Percentiles rank a stretch among this genome's conserved stretches.
Evolutionary conservation across 148 eudicot species (phyloP).

Genomic region (Camellia sinensis): DNA sequence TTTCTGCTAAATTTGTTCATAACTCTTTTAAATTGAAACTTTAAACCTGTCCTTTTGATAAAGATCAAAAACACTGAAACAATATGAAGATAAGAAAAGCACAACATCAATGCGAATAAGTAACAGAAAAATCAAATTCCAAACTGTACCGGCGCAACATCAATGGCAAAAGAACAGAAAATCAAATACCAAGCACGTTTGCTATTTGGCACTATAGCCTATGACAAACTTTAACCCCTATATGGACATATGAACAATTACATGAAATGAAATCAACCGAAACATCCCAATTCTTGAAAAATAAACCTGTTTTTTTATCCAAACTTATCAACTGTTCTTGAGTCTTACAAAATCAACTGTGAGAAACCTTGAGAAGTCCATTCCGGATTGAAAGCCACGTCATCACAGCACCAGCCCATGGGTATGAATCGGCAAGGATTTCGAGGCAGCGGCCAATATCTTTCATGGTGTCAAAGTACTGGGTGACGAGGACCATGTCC

Average conservation of each 20-base stretch:
- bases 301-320: neutral
- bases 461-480: constrained; percentile 69
- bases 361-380: constrained; percentile 43
- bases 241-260: too few relatives aligned
- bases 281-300: neutral
- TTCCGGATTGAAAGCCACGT: constrained; percentile 61
- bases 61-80: too few relatives aligned
- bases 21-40: too few relatives aligned
- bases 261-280: too few relatives aligned
- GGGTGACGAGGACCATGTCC: constrained; percentile 74
- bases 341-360: neutral
- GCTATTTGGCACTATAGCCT: neutral
- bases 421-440: constrained; percentile 55
- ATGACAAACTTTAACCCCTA: neutral
- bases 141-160: too few relatives aligned
- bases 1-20: too few relatives aligned
- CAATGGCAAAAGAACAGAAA: too few relatives aligned
- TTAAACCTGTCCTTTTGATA: too few relatives aligned
- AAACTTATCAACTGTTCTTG: neutral
- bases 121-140: too few relatives aligned
- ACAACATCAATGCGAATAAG: too few relatives aligned
- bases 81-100: too few relatives aligned
- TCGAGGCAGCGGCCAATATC: constrained; percentile 61
- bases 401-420: constrained; percentile 63
- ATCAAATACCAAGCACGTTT: too few relatives aligned